phyloP scores from a whole-genome alignment of 768 basidiomycete genomes.

The Leucocoprinus leucothites region DNA sequence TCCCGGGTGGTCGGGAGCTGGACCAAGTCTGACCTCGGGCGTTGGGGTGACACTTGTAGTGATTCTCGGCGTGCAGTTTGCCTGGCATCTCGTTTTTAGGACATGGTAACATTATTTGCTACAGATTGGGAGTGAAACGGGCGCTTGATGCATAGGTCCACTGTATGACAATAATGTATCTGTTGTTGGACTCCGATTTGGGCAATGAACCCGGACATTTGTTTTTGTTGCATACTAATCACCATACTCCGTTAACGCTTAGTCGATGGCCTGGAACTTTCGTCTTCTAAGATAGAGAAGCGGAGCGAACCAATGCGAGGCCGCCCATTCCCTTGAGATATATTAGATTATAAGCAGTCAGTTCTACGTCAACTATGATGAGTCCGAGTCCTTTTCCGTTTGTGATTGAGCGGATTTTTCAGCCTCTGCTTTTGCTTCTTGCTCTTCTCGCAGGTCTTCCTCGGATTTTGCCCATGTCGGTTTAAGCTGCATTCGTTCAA shows the following conservation, averaged over 20 bases:
- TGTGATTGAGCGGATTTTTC: not conserved
- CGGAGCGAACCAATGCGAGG: no score
- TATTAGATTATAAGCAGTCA: no score
- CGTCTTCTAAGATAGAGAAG: no score
- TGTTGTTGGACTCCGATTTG: not conserved
- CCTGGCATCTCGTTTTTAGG: not conserved
- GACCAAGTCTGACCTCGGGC: not conserved
- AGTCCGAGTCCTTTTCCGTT: no score
- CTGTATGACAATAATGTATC: not conserved
- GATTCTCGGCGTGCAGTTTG: not conserved
- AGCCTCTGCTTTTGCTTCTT: not conserved
- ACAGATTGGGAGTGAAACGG: no score
- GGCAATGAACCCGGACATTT: no score
- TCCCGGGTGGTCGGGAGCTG: conserved; percentile 48
- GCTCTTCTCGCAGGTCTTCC: not conserved
- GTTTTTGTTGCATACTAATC: no score
- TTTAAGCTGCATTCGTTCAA: conserved; percentile 10
- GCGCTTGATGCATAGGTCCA: not conserved
- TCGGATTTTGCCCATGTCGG: conserved; percentile 14
- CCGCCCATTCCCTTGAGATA: no score
- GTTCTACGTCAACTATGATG: no score
- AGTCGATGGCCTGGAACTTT: no score
- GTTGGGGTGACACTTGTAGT: not conserved
- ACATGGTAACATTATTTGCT: no score
- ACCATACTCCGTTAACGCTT: no score